These are phyloP conservation scores for Plectranthus barbatus DNA, from an alignment of 257 asterid genomes.

Conservation along the genomic window DNA sequence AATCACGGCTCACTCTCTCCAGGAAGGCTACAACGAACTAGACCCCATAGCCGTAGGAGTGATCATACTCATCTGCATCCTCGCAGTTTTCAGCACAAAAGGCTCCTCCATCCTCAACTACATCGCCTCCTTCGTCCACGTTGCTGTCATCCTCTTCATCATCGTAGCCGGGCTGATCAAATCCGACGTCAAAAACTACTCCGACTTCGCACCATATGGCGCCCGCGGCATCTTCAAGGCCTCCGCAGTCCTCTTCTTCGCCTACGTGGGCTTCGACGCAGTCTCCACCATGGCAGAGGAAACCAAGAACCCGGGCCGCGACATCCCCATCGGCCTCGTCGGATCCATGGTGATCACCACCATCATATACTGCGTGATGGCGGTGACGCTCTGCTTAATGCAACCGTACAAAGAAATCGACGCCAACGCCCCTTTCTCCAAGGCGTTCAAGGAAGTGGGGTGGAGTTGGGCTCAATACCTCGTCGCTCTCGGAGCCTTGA, in stretches of 20 bases:
- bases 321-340: slow-evolving; percentile 53
- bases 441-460: slow-evolving; percentile 37
- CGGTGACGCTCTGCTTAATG: slow-evolving; percentile 44
- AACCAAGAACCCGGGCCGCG: slow-evolving; percentile 40
- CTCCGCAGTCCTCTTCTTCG: slow-evolving; percentile 47
- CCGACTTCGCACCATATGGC: slow-evolving; percentile 30
- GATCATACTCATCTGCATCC: slow-evolving; percentile 12
- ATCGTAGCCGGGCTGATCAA: slow-evolving; percentile 37
- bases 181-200: slow-evolving; percentile 35
- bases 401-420: slow-evolving; percentile 30
- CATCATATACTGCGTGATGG: slow-evolving; percentile 34
- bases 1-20: slow-evolving; percentile 23
- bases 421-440: slow-evolving; percentile 34
- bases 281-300: slow-evolving; percentile 69
- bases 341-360: slow-evolving; percentile 55
- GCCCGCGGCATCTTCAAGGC: slow-evolving; percentile 43
- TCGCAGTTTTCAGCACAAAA: slow-evolving; percentile 47
- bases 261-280: slow-evolving; percentile 54
- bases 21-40: slow-evolving; percentile 49
- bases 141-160: slow-evolving; percentile 42
- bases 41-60: slow-evolving; percentile 70
- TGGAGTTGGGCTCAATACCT: slow-evolving; percentile 56
- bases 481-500: slow-evolving; percentile 49
- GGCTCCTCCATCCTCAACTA: slow-evolving; percentile 54
- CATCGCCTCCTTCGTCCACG: slow-evolving; percentile 47